These are phyloP conservation scores for Capillidium rhysosporum DNA, from an alignment of 371 early-diverging fungal genomes.

Conservation along the genomic window DNA sequence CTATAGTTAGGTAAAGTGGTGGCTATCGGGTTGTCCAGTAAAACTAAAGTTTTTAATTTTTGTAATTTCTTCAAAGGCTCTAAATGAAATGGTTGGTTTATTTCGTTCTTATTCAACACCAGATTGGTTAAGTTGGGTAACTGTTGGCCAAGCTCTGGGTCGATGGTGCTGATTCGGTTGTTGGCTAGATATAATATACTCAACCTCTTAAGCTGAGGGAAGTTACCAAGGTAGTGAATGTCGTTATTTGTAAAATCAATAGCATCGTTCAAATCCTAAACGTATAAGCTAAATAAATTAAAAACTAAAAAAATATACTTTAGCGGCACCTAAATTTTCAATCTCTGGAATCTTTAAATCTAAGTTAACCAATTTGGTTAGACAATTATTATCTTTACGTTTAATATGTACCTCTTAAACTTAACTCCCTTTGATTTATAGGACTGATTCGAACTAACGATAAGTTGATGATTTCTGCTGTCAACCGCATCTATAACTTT, in stretches of 20 bases:
- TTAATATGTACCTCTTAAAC: slow-evolving; percentile 32
- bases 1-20: slow-evolving; percentile 53
- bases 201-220: slow-evolving; percentile 70
- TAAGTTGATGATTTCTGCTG: slow-evolving; percentile 47
- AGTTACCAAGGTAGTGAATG: slow-evolving; percentile 60
- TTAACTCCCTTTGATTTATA: slow-evolving; percentile 72
- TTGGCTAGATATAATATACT: slow-evolving; percentile 51
- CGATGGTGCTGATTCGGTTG: slow-evolving; percentile 70
- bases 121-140: slow-evolving; percentile 61
- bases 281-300: background rate
- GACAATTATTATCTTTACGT: background rate
- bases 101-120: slow-evolving; percentile 66
- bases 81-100: slow-evolving; percentile 64
- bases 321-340: slow-evolving; percentile 85
- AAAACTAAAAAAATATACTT: slow-evolving; percentile 25
- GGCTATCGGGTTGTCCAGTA: slow-evolving; percentile 76
- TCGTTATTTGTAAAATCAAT: slow-evolving; percentile 88
- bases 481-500: slow-evolving; percentile 78
- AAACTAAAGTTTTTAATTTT: slow-evolving; percentile 35
- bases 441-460: slow-evolving; percentile 64
- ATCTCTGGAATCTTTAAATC: slow-evolving; percentile 72
- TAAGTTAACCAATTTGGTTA: slow-evolving; percentile 10
- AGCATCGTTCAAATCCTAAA: slow-evolving; percentile 76
- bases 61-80: slow-evolving; percentile 37
- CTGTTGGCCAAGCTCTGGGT: slow-evolving; percentile 27